Base-by-base conservation (phyloP, 1,284 basidiomycete species). In the Cryptococcus deneoformans region DNA sequence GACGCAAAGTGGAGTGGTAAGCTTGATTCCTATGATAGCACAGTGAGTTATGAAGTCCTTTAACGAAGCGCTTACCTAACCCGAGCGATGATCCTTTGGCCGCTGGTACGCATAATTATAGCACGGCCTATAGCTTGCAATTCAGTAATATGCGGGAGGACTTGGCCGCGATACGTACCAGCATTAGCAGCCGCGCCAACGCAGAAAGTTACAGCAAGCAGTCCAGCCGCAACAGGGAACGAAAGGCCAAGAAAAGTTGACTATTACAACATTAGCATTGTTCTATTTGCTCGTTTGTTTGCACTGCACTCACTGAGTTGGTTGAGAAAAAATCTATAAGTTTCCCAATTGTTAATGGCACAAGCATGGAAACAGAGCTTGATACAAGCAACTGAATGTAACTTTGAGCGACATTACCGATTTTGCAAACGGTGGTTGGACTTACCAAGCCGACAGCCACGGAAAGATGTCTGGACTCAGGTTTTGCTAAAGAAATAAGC, bases 301-400 rank as follows among this genome's bases (percentile, higher is more conserved):
- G 16, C 16, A 36, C 14, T 2, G 34, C 44, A 81, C 87, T 66
- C 70, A 91, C 89, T 38, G 87, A 85, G 68, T 83, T 82, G 2
- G 85, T 79, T 0, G 90, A 87, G 77, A 94, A 96, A 76, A 89
- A 92, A 77, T 95, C 92, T 61, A 96, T 95, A 50, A 96, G 81
- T 73, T 86, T 89, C 29, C 92, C 93, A 65, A 95, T 87, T 0
- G 91, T 90, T 66, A 95, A 85, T 0, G 93, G 93, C 9, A 96
- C 84, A 60, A 88, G 88, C 85, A 98, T 89, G 8, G 92, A 90
- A 11, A 99, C 91, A 2, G 77, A 75, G 46, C 73, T 76, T 6
- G 76, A 77, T 12, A 79, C 64, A 39, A 79, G 52, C 24, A 79
- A 66, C 69, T 76, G 56, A 0, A 8, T 29, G 14, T 40, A 45